phyloP scores from a whole-genome alignment of 169 alveolate genomes.

The Besnoitia besnoiti region DNA sequence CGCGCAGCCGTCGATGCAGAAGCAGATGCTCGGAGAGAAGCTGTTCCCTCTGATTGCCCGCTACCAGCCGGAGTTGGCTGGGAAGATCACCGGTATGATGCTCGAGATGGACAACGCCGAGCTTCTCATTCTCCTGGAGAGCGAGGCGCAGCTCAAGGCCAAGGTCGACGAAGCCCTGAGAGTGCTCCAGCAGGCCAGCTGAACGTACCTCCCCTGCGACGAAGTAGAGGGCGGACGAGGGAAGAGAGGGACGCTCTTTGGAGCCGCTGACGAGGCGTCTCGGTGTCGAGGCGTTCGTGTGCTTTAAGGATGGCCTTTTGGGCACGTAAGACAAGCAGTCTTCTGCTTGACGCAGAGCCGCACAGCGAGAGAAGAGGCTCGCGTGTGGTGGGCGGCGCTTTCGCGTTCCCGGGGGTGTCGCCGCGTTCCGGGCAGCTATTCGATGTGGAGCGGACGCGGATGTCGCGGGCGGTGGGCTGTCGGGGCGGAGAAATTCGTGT shows the following conservation, averaged over 20 bases:
- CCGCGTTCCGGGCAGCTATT: too few species aligned
- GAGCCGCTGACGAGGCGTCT: too few species aligned
- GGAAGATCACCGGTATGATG: constrained; percentile 96
- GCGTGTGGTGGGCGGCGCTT: too few species aligned
- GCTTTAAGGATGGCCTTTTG: too few species aligned
- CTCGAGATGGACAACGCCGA: constrained; percentile 95
- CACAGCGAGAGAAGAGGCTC: too few species aligned
- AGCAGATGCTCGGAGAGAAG: constrained; percentile 94
- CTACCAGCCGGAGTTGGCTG: constrained; percentile 93
- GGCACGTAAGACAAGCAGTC: too few species aligned
- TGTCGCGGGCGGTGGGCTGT: too few species aligned
- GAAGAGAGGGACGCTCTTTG: not conserved
- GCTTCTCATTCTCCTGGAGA: constrained; percentile 88
- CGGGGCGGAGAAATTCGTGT: too few species aligned
- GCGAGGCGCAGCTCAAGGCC: constrained; percentile 89
- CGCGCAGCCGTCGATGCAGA: constrained; percentile 90
- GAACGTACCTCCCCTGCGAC: not conserved
- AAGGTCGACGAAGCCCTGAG: constrained; percentile 92
- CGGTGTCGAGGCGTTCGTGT: too few species aligned
- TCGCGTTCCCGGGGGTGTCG: too few species aligned
- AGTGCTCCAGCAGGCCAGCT: constrained; percentile 77
- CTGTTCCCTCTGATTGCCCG: constrained; percentile 91
- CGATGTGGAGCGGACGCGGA: too few species aligned
- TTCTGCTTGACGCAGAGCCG: too few species aligned
- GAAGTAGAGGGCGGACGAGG: not conserved